These are phyloP conservation scores for Ogataea wickerhamii DNA, from an alignment of 805 yeast genomes.

Conservation along the genomic window DNA sequence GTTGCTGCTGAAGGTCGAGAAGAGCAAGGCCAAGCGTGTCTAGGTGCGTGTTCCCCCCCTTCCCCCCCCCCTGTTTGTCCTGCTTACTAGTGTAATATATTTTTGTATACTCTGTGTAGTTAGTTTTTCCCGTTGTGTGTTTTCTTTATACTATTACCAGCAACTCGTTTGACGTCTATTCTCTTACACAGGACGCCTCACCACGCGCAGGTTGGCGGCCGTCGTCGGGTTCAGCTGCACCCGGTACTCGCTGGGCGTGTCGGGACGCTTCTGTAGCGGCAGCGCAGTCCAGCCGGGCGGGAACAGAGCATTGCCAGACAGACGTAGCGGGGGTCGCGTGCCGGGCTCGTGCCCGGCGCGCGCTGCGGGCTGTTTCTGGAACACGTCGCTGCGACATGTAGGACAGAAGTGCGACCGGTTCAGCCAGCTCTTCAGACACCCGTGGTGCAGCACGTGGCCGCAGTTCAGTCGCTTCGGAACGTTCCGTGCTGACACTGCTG, in stretches of 20 bases:
- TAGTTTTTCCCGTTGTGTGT: slow-evolving; percentile 3
- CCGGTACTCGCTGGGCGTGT: neutral
- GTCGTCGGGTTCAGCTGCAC: neutral
- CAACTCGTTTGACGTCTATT: neutral
- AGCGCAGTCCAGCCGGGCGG: slow-evolving; percentile 4
- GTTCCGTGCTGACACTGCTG: slow-evolving; percentile 35
- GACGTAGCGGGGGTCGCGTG: neutral
- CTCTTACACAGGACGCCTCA: neutral
- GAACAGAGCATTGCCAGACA: neutral
- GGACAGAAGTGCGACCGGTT: slow-evolving; percentile 94
- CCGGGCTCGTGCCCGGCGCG: neutral
- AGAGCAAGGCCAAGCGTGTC: slow-evolving; percentile 37
- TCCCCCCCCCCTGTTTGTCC: neutral
- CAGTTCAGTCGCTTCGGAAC: slow-evolving; percentile 77
- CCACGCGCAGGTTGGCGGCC: neutral
- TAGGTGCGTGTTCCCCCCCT: slow-evolving; percentile 3
- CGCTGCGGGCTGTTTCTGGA: slow-evolving; percentile 21
- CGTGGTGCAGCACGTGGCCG: slow-evolving; percentile 84
- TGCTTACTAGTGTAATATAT: slow-evolving; percentile 18
- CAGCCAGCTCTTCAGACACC: slow-evolving; percentile 90
- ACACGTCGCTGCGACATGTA: slow-evolving; percentile 74
- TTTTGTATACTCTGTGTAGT: slow-evolving; percentile 16
- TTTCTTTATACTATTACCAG: neutral
- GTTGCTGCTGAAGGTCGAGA: slow-evolving; percentile 71
- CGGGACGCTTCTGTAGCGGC: neutral